Evolutionary conservation across 176 grass and related monocot species (phyloP).

Genomic region (Aechmea fasciata): DNA sequence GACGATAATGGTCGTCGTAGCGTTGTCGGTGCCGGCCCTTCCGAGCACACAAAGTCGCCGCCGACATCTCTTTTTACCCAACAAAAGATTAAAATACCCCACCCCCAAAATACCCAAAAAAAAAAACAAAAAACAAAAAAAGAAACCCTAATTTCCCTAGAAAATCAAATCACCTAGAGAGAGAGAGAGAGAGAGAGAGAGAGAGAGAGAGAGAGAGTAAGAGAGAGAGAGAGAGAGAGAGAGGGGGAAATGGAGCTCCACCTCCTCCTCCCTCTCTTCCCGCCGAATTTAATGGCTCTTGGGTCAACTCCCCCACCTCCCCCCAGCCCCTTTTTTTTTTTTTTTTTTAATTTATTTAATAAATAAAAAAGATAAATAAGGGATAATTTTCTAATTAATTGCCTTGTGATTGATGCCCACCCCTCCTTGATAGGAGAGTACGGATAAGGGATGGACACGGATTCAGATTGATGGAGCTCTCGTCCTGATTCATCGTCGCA

Average conservation of each 20-base stretch:
- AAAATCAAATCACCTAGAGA: too few species aligned
- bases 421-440: too few species aligned
- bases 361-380: too few species aligned
- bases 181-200: neutral
- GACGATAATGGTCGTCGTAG: constrained; percentile 49
- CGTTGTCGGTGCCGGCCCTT: constrained; percentile 45
- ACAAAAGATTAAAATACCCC: constrained; percentile 13
- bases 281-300: neutral
- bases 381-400: too few species aligned
- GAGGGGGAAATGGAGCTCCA: neutral
- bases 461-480: too few species aligned
- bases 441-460: too few species aligned
- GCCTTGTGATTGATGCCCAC: too few species aligned
- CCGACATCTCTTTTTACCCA: neutral
- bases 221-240: neutral
- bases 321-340: too few species aligned
- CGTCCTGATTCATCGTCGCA: too few species aligned
- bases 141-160: too few species aligned
- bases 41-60: constrained; percentile 20
- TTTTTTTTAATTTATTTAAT: too few species aligned
- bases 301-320: neutral
- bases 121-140: neutral
- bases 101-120: constrained; percentile 16
- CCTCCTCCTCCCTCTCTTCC: neutral
- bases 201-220: neutral